These are phyloP conservation scores for Lignosus rhinocerotis DNA, from an alignment of 1,284 basidiomycete species.

Conservation along the genomic window DNA sequence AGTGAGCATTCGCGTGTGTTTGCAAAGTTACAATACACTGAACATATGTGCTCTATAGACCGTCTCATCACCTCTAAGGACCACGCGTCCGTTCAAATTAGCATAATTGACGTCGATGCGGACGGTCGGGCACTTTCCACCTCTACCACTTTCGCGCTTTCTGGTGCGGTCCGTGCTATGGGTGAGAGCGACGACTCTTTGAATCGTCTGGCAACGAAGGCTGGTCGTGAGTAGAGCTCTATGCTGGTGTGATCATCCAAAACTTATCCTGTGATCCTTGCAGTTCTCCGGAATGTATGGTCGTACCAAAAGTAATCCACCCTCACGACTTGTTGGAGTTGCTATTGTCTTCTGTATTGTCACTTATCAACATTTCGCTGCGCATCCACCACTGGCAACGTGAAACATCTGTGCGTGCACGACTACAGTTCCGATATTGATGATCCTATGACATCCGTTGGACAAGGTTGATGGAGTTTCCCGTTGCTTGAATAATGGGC, in stretches of 20 bases:
- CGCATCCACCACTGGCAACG: constrained; percentile 8
- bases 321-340: constrained; percentile 11
- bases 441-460: too few species aligned
- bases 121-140: constrained; percentile 88
- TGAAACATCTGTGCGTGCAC: too few species aligned
- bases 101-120: constrained; percentile 92
- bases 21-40: neutral
- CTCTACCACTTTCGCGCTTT: constrained; percentile 92
- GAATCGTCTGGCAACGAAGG: constrained; percentile 95
- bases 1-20: constrained; percentile 51
- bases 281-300: constrained; percentile 78
- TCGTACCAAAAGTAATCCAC: constrained; percentile 67
- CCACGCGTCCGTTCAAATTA: constrained; percentile 97
- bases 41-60: constrained; percentile 48
- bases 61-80: constrained; percentile 98
- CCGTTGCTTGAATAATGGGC: too few species aligned
- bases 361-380: constrained; percentile 14
- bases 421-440: too few species aligned
- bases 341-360: constrained; percentile 19
- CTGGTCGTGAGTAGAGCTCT: constrained; percentile 84
- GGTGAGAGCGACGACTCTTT: constrained; percentile 97
- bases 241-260: neutral
- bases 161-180: constrained; percentile 90
- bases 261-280: constrained; percentile 1
- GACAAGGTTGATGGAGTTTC: too few species aligned